These are phyloP conservation scores for Pestalotiopsis fici DNA, from an alignment of 2,329 filamentous ascomycete genomes.

Conservation along the genomic window DNA sequence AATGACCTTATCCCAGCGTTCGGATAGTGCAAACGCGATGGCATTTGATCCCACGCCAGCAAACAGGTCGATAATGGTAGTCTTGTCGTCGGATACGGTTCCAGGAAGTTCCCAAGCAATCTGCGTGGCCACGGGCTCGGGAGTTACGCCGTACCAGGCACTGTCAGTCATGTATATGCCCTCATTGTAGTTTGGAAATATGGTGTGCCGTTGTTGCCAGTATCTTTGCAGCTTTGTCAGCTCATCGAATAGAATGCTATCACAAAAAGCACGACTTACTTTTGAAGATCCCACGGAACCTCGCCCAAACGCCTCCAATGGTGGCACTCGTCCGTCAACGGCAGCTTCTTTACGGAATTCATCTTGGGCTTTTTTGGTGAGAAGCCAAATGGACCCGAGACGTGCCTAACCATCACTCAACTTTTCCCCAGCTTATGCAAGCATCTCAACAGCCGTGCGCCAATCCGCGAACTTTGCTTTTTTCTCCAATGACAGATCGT, in stretches of 20 bases:
- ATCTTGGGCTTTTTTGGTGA: slow-evolving; percentile 27
- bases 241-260: background rate
- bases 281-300: slow-evolving; percentile 82
- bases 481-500: background rate
- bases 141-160: slow-evolving; percentile 96
- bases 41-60: slow-evolving; percentile 90
- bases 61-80: slow-evolving; percentile 82
- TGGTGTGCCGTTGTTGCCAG: slow-evolving; percentile 83
- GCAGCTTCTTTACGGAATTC: slow-evolving; percentile 44
- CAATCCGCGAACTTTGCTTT: background rate
- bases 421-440: background rate
- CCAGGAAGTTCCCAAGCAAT: slow-evolving; percentile 73
- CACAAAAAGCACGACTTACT: slow-evolving; percentile 52
- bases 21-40: slow-evolving; percentile 84
- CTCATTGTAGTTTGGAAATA: slow-evolving; percentile 86
- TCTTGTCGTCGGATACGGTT: slow-evolving; percentile 52
- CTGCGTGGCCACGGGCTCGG: slow-evolving; percentile 85
- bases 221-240: slow-evolving; percentile 60
- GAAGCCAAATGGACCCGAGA: slow-evolving; percentile 3
- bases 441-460: background rate
- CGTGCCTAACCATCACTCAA: slow-evolving; percentile 7
- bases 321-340: slow-evolving; percentile 65
- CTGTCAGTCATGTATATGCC: slow-evolving; percentile 90
- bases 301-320: slow-evolving; percentile 73
- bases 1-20: slow-evolving; percentile 80